Base-by-base conservation (phyloP, 371 early-diverging fungal genomes). In the Syncephalis fuscata region DNA sequence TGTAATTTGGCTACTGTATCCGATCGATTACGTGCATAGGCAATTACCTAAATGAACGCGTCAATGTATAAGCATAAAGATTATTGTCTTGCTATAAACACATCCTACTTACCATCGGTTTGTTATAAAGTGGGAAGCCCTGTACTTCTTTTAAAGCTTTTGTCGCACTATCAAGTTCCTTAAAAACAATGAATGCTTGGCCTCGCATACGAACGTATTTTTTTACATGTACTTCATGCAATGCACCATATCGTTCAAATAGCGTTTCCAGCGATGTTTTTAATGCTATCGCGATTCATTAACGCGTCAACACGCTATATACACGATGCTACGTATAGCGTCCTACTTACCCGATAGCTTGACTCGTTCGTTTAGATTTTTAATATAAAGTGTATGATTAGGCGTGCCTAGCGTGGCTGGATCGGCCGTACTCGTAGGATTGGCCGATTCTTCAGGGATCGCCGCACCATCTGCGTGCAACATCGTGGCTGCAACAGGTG, bases 181-280 rank as follows among this genome's bases (percentile, higher is more conserved):
- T 65, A 60, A 85, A 93, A 23, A 82, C 88, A 24, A 96, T 66
- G 60, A 90, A 93, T 0, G 97, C 97, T 63, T 96, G 97, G n/a
- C 93, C 94, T 16, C 93, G 83, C 84, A 85, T 82, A 53, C 79
- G 74, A 46, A 70, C 60, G 11, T 78, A 78, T 48, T 79, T 73
- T 51, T 73, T 69, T 9, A 87, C 82, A 3, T 83, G 81, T 27
- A 96, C 78, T 51, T 90, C 91, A 22, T 91, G 48, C n/a, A 96
- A 73, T 32, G 71, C 65, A n/a, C 95, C 97, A 59, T 82, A 85
- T 43, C 78, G 78, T 20, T 82, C 69, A 53, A 93, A 96, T 48
- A 91, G 68, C 20, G 73, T 71, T 58, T 80, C 79, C 16, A 96
- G 69, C 0, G 81, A 68, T 36, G 72, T 76, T 58, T 80, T 82